Conservation (phyloP, 2,329 filamentous ascomycete genomes). For the Fonsecaea erecta region DNA sequence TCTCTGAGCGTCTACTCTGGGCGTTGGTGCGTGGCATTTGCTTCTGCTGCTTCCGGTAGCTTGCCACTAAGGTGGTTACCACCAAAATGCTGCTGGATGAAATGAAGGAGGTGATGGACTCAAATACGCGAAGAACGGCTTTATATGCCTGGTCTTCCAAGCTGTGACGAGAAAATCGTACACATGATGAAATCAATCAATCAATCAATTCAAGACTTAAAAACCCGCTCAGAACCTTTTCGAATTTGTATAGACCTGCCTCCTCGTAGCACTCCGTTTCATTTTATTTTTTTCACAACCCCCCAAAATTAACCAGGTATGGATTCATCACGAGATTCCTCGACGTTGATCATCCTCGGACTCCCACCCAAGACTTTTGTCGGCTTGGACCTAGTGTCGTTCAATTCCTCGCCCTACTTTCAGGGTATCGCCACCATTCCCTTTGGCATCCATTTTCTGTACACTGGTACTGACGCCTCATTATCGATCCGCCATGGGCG, state of each 20-base stretch:
- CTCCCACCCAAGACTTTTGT: constrained; percentile 56
- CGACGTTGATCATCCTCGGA: constrained; percentile 49
- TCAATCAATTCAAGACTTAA: constrained; percentile 6
- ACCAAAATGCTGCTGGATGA: background rate
- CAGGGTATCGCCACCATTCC: constrained; percentile 65
- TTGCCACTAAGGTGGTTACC: background rate
- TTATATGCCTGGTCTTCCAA: constrained; percentile 56
- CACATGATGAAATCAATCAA: constrained; percentile 19
- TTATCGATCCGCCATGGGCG: constrained; percentile 65
- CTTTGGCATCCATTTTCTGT: constrained; percentile 64
- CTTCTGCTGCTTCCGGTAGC: background rate
- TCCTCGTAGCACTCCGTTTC: background rate
- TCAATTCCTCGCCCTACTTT: constrained; percentile 66
- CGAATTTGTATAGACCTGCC: background rate
- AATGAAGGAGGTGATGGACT: constrained; percentile 1
- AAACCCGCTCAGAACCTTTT: constrained; percentile 1
- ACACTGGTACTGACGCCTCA: constrained; percentile 62
- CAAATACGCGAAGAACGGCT: constrained; percentile 60
- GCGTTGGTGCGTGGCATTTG: constrained; percentile 6
- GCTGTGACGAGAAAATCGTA: constrained; percentile 15
- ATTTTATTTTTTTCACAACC: background rate
- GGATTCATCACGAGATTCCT: background rate
- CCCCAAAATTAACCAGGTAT: background rate
- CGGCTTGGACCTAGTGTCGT: constrained; percentile 62
- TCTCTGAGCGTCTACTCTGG: constrained; percentile 70